phyloP scores from a whole-genome alignment of 2,329 filamentous ascomycete genomes.

The Monilinia polystroma region DNA sequence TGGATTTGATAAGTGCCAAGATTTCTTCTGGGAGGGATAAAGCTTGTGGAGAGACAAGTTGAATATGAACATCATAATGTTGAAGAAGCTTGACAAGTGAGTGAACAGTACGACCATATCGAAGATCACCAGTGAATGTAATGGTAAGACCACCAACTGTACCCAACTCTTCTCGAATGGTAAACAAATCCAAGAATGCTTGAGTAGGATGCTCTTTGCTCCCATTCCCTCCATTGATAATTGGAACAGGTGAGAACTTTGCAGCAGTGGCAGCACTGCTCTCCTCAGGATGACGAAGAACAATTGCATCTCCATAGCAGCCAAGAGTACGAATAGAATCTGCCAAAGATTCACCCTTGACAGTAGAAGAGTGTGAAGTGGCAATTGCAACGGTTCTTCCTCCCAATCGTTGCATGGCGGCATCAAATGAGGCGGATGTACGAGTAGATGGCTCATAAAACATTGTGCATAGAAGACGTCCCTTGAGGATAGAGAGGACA shows the following conservation, averaged over 20 bases:
- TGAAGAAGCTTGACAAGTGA: slow-evolving; percentile 90
- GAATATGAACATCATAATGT: slow-evolving; percentile 92
- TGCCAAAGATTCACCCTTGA: slow-evolving; percentile 92
- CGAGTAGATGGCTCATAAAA: slow-evolving; percentile 98
- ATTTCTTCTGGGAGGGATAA: slow-evolving; percentile 76
- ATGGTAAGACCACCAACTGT: slow-evolving; percentile 94
- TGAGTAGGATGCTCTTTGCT: slow-evolving; percentile 96
- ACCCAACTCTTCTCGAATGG: slow-evolving; percentile 94
- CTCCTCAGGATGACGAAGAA: slow-evolving; percentile 90
- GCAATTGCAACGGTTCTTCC: slow-evolving; percentile 80
- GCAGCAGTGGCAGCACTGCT: slow-evolving; percentile 76
- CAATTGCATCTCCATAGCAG: slow-evolving; percentile 91
- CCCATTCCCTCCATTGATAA: slow-evolving; percentile 97
- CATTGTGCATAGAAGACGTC: slow-evolving; percentile 83
- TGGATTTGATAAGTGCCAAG: slow-evolving; percentile 63
- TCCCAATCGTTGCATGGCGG: slow-evolving; percentile 96
- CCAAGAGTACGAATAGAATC: slow-evolving; percentile 91
- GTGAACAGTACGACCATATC: slow-evolving; percentile 92
- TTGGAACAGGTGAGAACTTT: slow-evolving; percentile 83
- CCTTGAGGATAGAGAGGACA: slow-evolving; percentile 81
- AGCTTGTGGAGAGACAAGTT: slow-evolving; percentile 81
- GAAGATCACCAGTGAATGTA: slow-evolving; percentile 91
- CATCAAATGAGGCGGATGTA: slow-evolving; percentile 93
- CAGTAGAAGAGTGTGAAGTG: slow-evolving; percentile 80
- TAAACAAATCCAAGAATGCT: slow-evolving; percentile 96